Percentiles rank a stretch among this genome's conserved stretches.
These are phyloP conservation scores for Malus fusca DNA, from an alignment of 306 rosid genomes.

Conservation along the genomic window DNA sequence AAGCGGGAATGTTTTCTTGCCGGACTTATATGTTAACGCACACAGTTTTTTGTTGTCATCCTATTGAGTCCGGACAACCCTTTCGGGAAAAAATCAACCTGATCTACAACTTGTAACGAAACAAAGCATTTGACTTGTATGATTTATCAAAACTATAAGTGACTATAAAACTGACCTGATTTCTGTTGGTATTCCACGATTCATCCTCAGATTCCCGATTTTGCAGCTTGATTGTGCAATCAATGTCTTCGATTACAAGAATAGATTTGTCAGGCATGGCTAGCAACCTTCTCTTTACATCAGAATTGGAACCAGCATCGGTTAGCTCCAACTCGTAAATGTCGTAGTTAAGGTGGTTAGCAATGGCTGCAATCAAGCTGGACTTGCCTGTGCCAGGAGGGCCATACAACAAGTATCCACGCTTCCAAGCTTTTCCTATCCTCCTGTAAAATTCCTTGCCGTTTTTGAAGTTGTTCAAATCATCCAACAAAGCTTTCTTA, in stretches of 20 bases:
- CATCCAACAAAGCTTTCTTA: slow-evolving; percentile 30
- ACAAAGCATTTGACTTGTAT: no score
- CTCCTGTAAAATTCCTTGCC: slow-evolving; percentile 32
- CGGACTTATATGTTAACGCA: no score
- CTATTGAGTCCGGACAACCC: no score
- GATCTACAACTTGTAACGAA: not conserved
- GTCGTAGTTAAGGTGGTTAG: slow-evolving; percentile 40
- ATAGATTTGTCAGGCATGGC: slow-evolving; percentile 38
- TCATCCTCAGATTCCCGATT: not conserved
- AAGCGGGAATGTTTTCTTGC: not conserved
- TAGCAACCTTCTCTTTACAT: slow-evolving; percentile 17
- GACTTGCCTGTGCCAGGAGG: slow-evolving; percentile 63
- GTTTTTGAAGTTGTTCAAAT: slow-evolving; percentile 36
- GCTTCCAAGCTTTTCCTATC: slow-evolving; percentile 50
- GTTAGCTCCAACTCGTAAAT: slow-evolving; percentile 54
- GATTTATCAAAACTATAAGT: not conserved
- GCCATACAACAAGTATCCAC: slow-evolving; percentile 52
- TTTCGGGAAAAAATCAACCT: not conserved
- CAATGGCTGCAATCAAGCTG: slow-evolving; percentile 53
- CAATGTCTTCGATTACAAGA: slow-evolving; percentile 52
- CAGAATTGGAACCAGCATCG: not conserved
- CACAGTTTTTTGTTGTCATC: no score
- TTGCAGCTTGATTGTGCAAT: slow-evolving; percentile 23
- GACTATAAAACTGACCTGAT: not conserved
- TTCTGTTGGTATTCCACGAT: not conserved